Evolutionary conservation across 805 yeast genomes (phyloP).

Genomic region (Debaryomyces prosopidis): DNA sequence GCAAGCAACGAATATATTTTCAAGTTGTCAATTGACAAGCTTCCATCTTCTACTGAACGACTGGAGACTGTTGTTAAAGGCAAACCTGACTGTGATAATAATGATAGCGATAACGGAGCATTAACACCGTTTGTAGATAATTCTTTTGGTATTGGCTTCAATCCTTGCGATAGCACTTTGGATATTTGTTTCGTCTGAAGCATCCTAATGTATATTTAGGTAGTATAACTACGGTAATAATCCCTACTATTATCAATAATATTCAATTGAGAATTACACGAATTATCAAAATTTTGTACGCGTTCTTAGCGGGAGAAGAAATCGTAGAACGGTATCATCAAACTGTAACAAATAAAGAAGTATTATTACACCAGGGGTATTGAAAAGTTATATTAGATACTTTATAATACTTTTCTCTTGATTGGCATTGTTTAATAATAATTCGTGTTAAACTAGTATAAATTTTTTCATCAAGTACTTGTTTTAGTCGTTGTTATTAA

Average conservation of each 20-base stretch:
- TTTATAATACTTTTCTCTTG: too few species aligned
- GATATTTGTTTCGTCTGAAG: constrained; percentile 41
- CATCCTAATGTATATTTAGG: constrained; percentile 18
- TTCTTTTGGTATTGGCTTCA: constrained; percentile 15
- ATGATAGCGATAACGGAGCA: constrained; percentile 31
- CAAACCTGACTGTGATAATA: constrained; percentile 37
- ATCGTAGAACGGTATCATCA: background rate
- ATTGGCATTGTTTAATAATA: too few species aligned
- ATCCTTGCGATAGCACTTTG: constrained; percentile 33
- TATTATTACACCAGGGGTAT: background rate
- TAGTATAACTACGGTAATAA: too few species aligned
- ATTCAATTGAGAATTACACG: background rate
- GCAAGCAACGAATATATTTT: constrained; percentile 38
- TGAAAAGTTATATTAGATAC: too few species aligned
- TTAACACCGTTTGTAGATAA: constrained; percentile 8
- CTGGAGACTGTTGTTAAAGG: constrained; percentile 40
- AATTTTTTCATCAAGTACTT: too few species aligned
- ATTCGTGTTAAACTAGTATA: too few species aligned
- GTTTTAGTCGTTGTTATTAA: too few species aligned
- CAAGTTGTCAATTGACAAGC: constrained; percentile 25
- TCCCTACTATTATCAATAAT: background rate
- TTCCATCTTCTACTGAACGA: constrained; percentile 11
- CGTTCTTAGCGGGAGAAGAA: background rate
- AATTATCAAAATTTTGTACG: background rate
- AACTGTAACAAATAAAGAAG: background rate